A percentile compares a stretch with the other conserved stretches of the same genome.
phyloP scores from a whole-genome alignment of 768 basidiomycete genomes.

The Epithele typhae region DNA sequence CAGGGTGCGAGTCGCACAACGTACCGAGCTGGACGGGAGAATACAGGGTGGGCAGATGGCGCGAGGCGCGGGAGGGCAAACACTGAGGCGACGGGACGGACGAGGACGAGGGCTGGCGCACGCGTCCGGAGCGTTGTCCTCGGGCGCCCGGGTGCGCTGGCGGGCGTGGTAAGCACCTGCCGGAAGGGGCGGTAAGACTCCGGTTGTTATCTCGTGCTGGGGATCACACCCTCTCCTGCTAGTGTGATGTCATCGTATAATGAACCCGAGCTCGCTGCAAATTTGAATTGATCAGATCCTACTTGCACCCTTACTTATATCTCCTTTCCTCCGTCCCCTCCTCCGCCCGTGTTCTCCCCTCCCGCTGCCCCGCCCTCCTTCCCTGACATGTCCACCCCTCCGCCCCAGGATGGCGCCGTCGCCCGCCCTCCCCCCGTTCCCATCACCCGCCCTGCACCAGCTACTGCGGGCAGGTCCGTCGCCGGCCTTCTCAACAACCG shows the following conservation, averaged over 20 bases:
- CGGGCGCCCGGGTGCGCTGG: too few species aligned
- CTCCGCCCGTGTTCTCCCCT: conserved; percentile 1
- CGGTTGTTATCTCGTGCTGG: background rate
- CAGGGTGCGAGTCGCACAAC: background rate
- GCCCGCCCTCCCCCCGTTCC: conserved; percentile 16
- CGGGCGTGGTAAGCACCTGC: conserved; percentile 8
- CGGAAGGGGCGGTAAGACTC: background rate
- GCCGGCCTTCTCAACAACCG: conserved; percentile 43
- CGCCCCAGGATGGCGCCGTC: conserved; percentile 10
- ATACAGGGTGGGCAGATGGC: conserved; percentile 15
- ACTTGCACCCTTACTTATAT: background rate
- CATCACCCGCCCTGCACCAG: conserved; percentile 13
- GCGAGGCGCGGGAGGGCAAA: conserved; percentile 7
- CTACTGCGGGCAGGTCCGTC: conserved; percentile 21
- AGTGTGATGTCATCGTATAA: conserved; percentile 13
- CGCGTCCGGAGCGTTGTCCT: too few species aligned
- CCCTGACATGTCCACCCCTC: conserved; percentile 15
- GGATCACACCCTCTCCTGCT: too few species aligned
- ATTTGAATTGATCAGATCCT: conserved; percentile 6
- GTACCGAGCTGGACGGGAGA: conserved; percentile 21
- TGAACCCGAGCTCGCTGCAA: conserved; percentile 4
- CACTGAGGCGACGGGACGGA: conserved; percentile 2
- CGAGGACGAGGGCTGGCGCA: background rate
- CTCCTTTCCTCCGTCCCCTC: conserved; percentile 4
- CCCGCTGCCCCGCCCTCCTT: background rate